Evolutionary conservation across 768 basidiomycete species (phyloP).

Genomic region (Tricholoma sp.): DNA sequence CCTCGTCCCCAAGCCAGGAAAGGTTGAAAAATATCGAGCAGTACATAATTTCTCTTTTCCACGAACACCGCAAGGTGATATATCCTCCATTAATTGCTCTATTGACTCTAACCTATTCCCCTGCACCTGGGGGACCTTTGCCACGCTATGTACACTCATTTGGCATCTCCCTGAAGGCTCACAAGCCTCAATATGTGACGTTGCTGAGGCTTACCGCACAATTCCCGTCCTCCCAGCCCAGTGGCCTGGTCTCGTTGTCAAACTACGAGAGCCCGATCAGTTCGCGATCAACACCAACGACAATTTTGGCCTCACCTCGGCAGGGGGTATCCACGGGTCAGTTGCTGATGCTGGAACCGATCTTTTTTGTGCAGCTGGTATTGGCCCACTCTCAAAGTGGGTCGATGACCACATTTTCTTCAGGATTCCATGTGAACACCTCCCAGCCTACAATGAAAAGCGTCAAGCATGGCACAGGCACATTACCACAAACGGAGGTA

Average conservation of each 20-base stretch:
- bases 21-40: no score
- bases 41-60: conserved; percentile 25
- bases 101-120: conserved; percentile 31
- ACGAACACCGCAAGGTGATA: not conserved
- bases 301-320: no score
- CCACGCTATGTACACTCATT: conserved; percentile 28
- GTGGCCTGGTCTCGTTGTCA: no score
- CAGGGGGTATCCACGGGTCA: no score
- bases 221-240: conserved; percentile 20
- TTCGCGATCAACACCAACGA: no score
- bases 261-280: no score
- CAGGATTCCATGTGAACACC: conserved; percentile 4
- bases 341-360: no score
- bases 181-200: conserved; percentile 30
- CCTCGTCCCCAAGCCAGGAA: not conserved
- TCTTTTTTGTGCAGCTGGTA: conserved; percentile 15
- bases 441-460: not conserved
- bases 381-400: conserved; percentile 23
- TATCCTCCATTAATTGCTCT: conserved; percentile 26
- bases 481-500: not conserved
- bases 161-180: conserved; percentile 30
- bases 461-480: no score
- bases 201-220: conserved; percentile 33
- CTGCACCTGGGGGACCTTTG: no score
- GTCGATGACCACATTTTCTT: conserved; percentile 21